phyloP scores from a whole-genome alignment of 1,284 basidiomycete species.

The Rhodotorula sp. region DNA sequence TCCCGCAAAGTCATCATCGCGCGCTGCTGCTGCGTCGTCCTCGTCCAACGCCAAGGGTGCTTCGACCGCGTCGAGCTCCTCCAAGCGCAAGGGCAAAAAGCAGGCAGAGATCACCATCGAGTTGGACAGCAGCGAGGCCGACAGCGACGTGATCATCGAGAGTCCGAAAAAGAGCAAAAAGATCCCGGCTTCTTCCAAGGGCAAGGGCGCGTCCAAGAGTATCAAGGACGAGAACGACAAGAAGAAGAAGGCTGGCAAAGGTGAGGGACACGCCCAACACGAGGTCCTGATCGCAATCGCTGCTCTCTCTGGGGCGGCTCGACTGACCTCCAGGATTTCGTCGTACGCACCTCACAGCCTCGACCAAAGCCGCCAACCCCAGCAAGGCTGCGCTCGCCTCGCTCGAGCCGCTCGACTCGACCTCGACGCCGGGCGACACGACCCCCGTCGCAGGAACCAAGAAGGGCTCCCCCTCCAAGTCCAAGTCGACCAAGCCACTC shows the following conservation, averaged over 20 bases:
- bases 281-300: too few species aligned
- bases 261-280: too few species aligned
- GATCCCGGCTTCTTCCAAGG: not conserved
- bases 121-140: not conserved
- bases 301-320: too few species aligned
- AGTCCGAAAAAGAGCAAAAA: slow-evolving; percentile 3
- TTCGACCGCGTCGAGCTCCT: not conserved
- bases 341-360: not conserved
- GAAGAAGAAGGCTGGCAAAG: slow-evolving; percentile 1
- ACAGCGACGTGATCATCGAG: slow-evolving; percentile 9
- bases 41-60: not conserved
- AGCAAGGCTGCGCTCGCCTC: not conserved
- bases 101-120: not conserved
- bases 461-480: not conserved
- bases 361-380: not conserved
- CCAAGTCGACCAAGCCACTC: not conserved
- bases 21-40: not conserved
- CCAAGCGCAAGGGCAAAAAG: slow-evolving; percentile 3
- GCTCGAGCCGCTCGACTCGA: not conserved
- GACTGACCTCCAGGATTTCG: not conserved
- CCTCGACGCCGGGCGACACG: slow-evolving; percentile 7
- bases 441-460: not conserved
- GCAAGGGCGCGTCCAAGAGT: not conserved
- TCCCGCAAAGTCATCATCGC: slow-evolving; percentile 4
- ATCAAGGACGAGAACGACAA: slow-evolving; percentile 3